Conservation (phyloP, 176 grass and related monocot species). For the Tillandsia fasciculata region DNA sequence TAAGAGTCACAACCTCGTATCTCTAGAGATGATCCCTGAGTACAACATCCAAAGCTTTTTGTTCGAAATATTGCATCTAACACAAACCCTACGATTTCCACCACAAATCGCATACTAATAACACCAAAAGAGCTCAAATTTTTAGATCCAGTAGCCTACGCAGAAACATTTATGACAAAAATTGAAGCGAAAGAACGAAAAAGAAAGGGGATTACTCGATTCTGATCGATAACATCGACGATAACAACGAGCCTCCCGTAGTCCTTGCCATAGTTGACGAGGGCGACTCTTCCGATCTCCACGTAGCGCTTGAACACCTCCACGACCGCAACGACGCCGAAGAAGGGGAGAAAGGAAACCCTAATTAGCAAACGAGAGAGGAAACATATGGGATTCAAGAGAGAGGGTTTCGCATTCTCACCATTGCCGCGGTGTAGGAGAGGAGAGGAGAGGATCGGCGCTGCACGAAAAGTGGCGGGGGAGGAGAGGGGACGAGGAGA, state of each 20-base stretch:
- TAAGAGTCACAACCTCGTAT: too few species aligned
- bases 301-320: slow-evolving; percentile 86
- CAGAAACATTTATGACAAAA: not conserved
- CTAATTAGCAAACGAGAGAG: not conserved
- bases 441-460: not conserved
- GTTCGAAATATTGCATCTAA: too few species aligned
- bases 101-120: too few species aligned
- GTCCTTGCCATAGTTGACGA: slow-evolving; percentile 85
- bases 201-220: slow-evolving; percentile 32
- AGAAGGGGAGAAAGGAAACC: not conserved
- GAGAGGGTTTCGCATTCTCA: slow-evolving; percentile 6
- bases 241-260: slow-evolving; percentile 75
- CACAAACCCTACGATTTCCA: too few species aligned
- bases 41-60: too few species aligned
- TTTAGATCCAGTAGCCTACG: too few species aligned
- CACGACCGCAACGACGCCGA: not conserved
- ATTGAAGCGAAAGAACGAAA: not conserved
- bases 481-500: slow-evolving; percentile 11
- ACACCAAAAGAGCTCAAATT: too few species aligned
- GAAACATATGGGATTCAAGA: not conserved
- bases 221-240: slow-evolving; percentile 78
- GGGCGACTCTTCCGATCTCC: slow-evolving; percentile 82
- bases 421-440: slow-evolving; percentile 32
- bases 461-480: not conserved
- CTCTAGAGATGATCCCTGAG: too few species aligned